These are phyloP conservation scores for Talaromyces funiculosus DNA, from an alignment of 2,329 filamentous ascomycete genomes.

Conservation along the genomic window DNA sequence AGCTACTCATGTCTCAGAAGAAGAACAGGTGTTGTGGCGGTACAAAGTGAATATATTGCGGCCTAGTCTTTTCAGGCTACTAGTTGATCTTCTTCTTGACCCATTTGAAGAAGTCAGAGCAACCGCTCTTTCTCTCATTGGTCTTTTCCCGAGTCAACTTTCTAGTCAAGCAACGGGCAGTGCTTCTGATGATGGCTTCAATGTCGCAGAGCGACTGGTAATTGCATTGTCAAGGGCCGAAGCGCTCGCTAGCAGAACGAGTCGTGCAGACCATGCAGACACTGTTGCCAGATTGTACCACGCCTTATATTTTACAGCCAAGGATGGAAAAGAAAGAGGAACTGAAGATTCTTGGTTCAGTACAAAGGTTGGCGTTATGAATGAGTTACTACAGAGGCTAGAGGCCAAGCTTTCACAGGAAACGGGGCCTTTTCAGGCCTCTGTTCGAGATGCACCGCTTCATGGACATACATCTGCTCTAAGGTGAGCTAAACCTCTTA, in stretches of 20 bases:
- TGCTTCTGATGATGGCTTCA: conserved; percentile 5
- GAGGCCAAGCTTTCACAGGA: conserved; percentile 61
- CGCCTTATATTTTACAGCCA: conserved; percentile 58
- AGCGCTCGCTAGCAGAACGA: conserved; percentile 51
- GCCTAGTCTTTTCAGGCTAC: conserved; percentile 42
- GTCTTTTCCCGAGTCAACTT: conserved; percentile 29
- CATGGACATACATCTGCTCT: conserved; percentile 66
- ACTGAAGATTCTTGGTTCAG: conserved; percentile 27
- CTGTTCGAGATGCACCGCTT: conserved; percentile 61
- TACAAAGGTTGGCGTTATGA: conserved; percentile 48
- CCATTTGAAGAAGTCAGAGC: conserved; percentile 87
- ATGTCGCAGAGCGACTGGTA: conserved; percentile 23
- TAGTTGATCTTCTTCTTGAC: conserved; percentile 77
- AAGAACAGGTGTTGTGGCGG: conserved; percentile 47
- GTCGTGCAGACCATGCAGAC: conserved; percentile 86
- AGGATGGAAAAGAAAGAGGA: conserved; percentile 21
- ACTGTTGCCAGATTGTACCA: conserved; percentile 75
- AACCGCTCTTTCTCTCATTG: conserved; percentile 44
- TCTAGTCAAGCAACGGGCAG: conserved; percentile 14
- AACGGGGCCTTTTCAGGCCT: conserved; percentile 58
- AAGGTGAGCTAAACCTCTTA: conserved; percentile 40
- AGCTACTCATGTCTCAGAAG: conserved; percentile 36
- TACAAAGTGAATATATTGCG: conserved; percentile 43
- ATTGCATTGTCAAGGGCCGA: conserved; percentile 32
- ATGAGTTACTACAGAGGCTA: conserved; percentile 55